Base-by-base conservation (phyloP, 2,329 filamentous ascomycete genomes). In the Cordyceps militaris region DNA sequence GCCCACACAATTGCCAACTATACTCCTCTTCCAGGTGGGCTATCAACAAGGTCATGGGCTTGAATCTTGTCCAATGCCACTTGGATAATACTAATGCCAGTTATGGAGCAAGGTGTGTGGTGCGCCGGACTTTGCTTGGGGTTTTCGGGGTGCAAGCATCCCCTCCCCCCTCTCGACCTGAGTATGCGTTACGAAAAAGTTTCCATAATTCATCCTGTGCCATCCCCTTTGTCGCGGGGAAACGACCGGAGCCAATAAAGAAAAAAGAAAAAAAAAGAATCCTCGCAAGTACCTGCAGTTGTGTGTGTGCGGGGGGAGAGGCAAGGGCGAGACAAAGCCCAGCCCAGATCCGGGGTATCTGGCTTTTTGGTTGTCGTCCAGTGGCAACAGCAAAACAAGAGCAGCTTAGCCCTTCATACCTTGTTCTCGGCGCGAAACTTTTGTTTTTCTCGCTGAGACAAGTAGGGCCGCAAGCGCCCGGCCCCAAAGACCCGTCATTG, bases 121-220 rank as follows among this genome's bases (percentile, higher is more conserved):
- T n/a, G n/a, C n/a, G n/a, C n/a, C 54, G 53, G 43, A 42, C 34
- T 23, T 50, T 30, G 28, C 40, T 11, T 32, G 19, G 13, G 4
- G 3, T 34, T 24, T 38, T 38, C 3, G 30, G 21, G 19, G 28
- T 36, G 16, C 47, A 1, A 16, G 14, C 32, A 1, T 28, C 16
- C 13, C 10, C 32, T 23, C n/a, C 32, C 32, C 13, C 48, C 46
- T 30, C 26, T 7, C 30, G n/a, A 21, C 36, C 43, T 38, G 21
- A 28, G n/a, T 23, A 47, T 32, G 6, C 24, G 53, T 56, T 56
- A 56, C 53, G 44, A 49, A 56, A 56, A 32, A 56, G 53, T 56
- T 56, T 56, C 53, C 53, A 56, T 49, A 56, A 47, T 16, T 1
- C 13, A 23, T n/a, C 24, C 19, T 13, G 19, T 24, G 26, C 11